Evolutionary conservation across 2,329 filamentous ascomycete genomes (phyloP).

Genomic region (Claviceps maximensis): DNA sequence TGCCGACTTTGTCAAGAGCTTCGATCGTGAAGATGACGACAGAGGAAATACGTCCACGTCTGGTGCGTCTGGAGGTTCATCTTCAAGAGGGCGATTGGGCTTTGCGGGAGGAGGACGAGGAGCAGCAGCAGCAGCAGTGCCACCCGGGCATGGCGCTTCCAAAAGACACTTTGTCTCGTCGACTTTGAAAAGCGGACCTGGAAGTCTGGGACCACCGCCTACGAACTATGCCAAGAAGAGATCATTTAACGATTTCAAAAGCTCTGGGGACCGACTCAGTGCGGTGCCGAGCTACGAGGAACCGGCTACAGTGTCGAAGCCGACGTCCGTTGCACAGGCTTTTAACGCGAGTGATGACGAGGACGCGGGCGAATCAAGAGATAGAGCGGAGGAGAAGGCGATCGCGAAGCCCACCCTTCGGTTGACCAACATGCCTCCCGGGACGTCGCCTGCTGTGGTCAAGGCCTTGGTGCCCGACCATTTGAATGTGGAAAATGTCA

Average conservation of each 20-base stretch:
- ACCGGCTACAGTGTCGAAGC: constrained; percentile 21
- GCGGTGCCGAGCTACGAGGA: constrained; percentile 24
- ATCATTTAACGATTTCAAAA: constrained; percentile 26
- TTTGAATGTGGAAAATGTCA: constrained; percentile 58
- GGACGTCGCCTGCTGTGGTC: constrained; percentile 44
- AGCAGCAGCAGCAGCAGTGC: neutral
- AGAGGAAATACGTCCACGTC: neutral
- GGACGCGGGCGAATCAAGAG: constrained; percentile 27
- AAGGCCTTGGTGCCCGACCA: constrained; percentile 45
- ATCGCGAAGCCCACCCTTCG: constrained; percentile 49
- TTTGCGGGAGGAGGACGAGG: constrained; percentile 3
- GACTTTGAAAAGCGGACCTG: constrained; percentile 45
- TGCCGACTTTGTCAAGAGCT: constrained; percentile 75
- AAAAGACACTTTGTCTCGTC: constrained; percentile 55
- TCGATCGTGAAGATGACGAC: constrained; percentile 46
- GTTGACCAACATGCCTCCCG: constrained; percentile 47
- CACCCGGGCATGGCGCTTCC: constrained; percentile 8
- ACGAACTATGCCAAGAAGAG: constrained; percentile 40
- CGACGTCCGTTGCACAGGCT: constrained; percentile 51
- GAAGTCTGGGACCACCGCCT: constrained; percentile 44
- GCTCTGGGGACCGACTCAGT: constrained; percentile 21
- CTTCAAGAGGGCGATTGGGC: constrained; percentile 4
- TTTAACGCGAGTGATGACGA: constrained; percentile 58
- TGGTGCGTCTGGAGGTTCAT: constrained; percentile 12
- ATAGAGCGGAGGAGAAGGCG: constrained; percentile 42